These are phyloP conservation scores for Uronychia binucleata DNA, from an alignment of 73 alveolate species.

Conservation along the genomic window DNA sequence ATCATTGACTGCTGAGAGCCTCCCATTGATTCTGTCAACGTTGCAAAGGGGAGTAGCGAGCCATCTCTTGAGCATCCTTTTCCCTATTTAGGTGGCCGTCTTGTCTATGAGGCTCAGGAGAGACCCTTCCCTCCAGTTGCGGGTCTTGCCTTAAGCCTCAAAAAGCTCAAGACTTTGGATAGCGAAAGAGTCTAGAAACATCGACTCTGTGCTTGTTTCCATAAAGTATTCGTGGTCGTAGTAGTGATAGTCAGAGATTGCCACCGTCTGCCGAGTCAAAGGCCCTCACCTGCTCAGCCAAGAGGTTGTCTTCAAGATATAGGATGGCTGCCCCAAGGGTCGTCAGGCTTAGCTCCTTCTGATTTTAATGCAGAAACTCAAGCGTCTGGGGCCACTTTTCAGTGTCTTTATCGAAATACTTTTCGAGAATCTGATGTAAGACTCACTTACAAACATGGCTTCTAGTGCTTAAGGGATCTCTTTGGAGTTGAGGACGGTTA, in stretches of 20 bases:
- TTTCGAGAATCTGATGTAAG: slow-evolving; percentile 15
- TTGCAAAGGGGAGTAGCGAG: slow-evolving; percentile 65
- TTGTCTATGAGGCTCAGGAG: slow-evolving; percentile 53
- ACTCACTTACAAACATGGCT: neutral
- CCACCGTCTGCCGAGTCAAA: neutral
- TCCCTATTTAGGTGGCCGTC: slow-evolving; percentile 72
- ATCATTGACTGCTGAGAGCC: slow-evolving; percentile 59
- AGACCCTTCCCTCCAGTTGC: slow-evolving; percentile 52
- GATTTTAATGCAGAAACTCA: slow-evolving; percentile 9
- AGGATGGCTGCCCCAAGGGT: slow-evolving; percentile 67
- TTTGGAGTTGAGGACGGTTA: neutral
- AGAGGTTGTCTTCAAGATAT: slow-evolving; percentile 69
- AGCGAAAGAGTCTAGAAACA: slow-evolving; percentile 79
- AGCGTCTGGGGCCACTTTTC: slow-evolving; percentile 68
- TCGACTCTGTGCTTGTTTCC: neutral
- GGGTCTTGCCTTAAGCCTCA: slow-evolving; percentile 62
- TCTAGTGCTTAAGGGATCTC: too few relatives aligned
- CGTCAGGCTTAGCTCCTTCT: slow-evolving; percentile 32
- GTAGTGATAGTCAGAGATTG: too few relatives aligned
- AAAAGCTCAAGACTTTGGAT: slow-evolving; percentile 76
- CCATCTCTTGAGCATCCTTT: slow-evolving; percentile 79
- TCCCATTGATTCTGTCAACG: slow-evolving; percentile 52
- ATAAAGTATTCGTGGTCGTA: neutral
- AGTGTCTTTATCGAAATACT: slow-evolving; percentile 71
- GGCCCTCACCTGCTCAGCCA: slow-evolving; percentile 54